Evolutionary conservation across 2,329 filamentous ascomycete genomes (phyloP).

Genomic region (Blastomyces percursus): DNA sequence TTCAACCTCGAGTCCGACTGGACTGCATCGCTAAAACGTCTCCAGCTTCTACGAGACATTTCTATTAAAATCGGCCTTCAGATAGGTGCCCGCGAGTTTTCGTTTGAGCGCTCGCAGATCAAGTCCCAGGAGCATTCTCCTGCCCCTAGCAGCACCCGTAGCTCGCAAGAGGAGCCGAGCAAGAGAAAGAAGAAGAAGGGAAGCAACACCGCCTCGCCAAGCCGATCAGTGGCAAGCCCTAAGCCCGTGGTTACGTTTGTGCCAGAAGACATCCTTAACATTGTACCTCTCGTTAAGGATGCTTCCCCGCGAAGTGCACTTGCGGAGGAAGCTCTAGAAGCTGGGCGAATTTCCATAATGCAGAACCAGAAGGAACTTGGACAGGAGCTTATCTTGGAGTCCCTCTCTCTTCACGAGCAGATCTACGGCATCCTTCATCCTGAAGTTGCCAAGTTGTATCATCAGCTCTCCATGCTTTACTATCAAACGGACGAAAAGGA

Average conservation of each 20-base stretch:
- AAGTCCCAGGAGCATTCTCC: conserved; percentile 26
- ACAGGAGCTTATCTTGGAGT: conserved; percentile 91
- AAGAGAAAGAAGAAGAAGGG: conserved; percentile 52
- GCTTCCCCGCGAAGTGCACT: conserved; percentile 80
- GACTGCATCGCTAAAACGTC: conserved; percentile 54
- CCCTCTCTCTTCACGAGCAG: conserved; percentile 89
- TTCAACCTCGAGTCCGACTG: conserved; percentile 61
- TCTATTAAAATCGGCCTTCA: conserved; percentile 84
- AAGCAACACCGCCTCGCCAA: conserved; percentile 39
- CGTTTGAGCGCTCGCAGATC: conserved; percentile 46
- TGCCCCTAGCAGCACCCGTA: conserved; percentile 29
- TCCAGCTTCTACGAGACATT: conserved; percentile 83
- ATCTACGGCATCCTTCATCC: conserved; percentile 97
- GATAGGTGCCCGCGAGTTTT: conserved; percentile 65
- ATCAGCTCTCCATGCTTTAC: conserved; percentile 88
- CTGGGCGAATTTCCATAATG: conserved; percentile 88
- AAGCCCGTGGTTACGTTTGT: conserved; percentile 54
- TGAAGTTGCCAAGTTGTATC: conserved; percentile 90
- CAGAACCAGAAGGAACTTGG: conserved; percentile 93
- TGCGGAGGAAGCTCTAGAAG: conserved; percentile 91
- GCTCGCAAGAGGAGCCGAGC: conserved; percentile 28
- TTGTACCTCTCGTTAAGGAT: conserved; percentile 92
- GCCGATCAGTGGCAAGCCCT: conserved; percentile 32
- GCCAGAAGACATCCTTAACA: conserved; percentile 77
- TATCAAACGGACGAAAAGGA: conserved; percentile 98